Percentiles rank a stretch among this genome's conserved stretches.
phyloP scores from a whole-genome alignment of 805 yeast genomes.

The Saccharomycopsis schoenii region DNA sequence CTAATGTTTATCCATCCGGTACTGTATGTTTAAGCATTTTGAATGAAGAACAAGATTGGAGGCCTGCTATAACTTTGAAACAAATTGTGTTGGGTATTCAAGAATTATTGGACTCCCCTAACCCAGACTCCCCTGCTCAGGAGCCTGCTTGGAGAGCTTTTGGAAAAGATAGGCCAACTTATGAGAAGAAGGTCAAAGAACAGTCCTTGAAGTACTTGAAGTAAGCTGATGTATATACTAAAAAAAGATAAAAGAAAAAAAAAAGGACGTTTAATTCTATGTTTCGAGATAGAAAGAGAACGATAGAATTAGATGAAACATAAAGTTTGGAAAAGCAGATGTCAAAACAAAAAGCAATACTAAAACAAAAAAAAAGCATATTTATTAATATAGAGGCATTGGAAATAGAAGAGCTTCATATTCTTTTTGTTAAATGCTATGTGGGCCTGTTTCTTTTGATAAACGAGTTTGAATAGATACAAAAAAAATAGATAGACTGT shows the following conservation, averaged over 20 bases:
- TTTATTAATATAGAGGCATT: too few species aligned
- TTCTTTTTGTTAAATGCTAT: too few species aligned
- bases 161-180: constrained; percentile 53
- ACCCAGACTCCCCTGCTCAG: constrained; percentile 95
- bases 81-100: constrained; percentile 89
- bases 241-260: neutral
- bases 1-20: constrained; percentile 96
- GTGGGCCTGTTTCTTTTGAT: too few species aligned
- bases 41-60: constrained; percentile 96
- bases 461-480: too few species aligned
- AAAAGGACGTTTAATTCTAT: neutral
- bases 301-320: too few species aligned
- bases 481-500: too few species aligned
- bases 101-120: constrained; percentile 81
- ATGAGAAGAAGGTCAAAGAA: constrained; percentile 67
- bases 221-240: constrained; percentile 11
- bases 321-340: too few species aligned
- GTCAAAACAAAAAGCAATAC: too few species aligned
- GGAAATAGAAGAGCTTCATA: too few species aligned
- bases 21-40: constrained; percentile 87
- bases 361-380: too few species aligned
- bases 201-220: constrained; percentile 69
- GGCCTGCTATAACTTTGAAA: constrained; percentile 89
- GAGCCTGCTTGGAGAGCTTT: constrained; percentile 92
- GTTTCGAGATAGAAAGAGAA: neutral